Evolutionary conservation across 495 filamentous ascomycete species (phyloP), one percentile per base, ranked within the genome.

Genomic region (Aspergillus cristatus): DNA sequence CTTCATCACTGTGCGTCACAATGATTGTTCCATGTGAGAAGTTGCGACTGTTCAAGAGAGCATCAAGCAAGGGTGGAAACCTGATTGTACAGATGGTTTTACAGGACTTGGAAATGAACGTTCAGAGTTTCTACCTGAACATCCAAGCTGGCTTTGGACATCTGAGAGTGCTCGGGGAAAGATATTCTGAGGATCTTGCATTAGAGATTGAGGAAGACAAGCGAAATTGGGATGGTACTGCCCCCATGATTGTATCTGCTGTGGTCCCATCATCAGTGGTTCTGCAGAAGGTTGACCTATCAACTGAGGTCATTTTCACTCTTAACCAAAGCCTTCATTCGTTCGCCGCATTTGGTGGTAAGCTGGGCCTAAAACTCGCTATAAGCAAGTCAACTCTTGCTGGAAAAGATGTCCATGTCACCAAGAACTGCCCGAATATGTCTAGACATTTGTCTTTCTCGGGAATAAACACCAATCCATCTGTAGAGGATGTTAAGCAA

Each of bases 221-320:
- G 13, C 14, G 12, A 8, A 42, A 50, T 18, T 69, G 58, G 59
- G 35, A 45, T 4, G 63, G 63, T 13, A 44, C 41, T 1, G 60
- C 60, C 7, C 38, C 59, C 12, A 34, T 72, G 32, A 41, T 72
- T 26, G 54, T 54, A n/a, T 58, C 61, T 1, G 67, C 61, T 45
- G 55, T 57, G 29, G 58, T 58, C 16, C 52, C 63, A 10, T 52
- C 55, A 7, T 35, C 37, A n/a, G 33, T 33, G 14, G 34, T 71
- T 1, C 46, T 53, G 17, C 28, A 32, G 2, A 46, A 60, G 22
- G 51, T 50, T n/a, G 6, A 24, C 25, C 28, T 45, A 11, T 15
- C 37, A n/a, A 34, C 28, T 12, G 18, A 4, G 13, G 20, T 24
- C 20, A 24, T 24, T 24, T 24, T 24, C 20, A 8, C 20, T 24